Percentiles rank a stretch among this genome's conserved stretches.
Evolutionary conservation across 352 stramenopile species (phyloP).

Genomic region (Pythium chondricola): DNA sequence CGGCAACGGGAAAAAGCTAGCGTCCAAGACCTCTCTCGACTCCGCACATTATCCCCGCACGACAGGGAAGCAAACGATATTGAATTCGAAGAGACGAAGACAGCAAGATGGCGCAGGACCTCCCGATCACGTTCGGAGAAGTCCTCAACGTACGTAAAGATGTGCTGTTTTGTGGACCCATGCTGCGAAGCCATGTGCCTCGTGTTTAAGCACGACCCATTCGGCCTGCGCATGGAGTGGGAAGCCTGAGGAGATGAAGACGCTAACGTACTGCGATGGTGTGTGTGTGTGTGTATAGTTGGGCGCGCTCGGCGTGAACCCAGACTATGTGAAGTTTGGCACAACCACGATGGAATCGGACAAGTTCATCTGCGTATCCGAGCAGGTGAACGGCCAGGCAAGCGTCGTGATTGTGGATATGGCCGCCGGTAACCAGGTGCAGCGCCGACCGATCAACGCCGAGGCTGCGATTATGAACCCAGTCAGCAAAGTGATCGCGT

Average conservation of each 20-base stretch:
- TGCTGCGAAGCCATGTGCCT: background rate
- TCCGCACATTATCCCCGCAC: background rate
- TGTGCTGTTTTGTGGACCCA: background rate
- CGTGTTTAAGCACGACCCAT: no score
- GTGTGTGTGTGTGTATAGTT: slow-evolving; percentile 41
- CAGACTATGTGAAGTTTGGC: slow-evolving; percentile 91
- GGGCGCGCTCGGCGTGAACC: slow-evolving; percentile 81
- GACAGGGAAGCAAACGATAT: slow-evolving; percentile 1
- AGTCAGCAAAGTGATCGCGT: slow-evolving; percentile 86
- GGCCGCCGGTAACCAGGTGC: slow-evolving; percentile 78
- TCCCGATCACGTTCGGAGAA: slow-evolving; percentile 87
- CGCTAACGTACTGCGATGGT: background rate
- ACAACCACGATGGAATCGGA: slow-evolving; percentile 97
- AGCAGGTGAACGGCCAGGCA: slow-evolving; percentile 83
- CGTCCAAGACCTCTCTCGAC: slow-evolving; percentile 11
- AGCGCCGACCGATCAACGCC: slow-evolving; percentile 95
- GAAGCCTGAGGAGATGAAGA: background rate
- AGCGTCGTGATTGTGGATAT: slow-evolving; percentile 93
- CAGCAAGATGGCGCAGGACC: slow-evolving; percentile 74
- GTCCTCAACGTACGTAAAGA: slow-evolving; percentile 79
- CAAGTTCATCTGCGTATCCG: slow-evolving; percentile 94
- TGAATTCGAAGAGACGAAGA: slow-evolving; percentile 4
- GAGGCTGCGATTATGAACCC: slow-evolving; percentile 99
- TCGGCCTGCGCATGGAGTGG: no score
- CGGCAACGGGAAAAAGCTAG: slow-evolving; percentile 1